Evolutionary conservation across 2,329 filamentous ascomycete species (phyloP).

Genomic region (Pezicula radicicola): DNA sequence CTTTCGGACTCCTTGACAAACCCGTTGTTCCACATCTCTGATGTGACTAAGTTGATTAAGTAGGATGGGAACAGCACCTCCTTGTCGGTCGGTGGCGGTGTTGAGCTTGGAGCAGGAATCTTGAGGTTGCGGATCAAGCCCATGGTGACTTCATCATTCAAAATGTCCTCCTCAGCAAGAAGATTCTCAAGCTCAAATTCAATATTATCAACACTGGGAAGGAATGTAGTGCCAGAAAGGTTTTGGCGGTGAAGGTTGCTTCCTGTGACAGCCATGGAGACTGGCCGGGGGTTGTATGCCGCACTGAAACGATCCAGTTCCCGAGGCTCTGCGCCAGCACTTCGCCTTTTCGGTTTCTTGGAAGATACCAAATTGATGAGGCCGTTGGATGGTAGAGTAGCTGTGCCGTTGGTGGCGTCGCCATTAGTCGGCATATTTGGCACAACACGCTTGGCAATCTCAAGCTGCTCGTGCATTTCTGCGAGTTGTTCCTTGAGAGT

Average conservation of each 20-base stretch:
- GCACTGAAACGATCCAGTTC: constrained; percentile 87
- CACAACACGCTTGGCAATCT: constrained; percentile 68
- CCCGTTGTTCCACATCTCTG: constrained; percentile 99
- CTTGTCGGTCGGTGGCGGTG: constrained; percentile 91
- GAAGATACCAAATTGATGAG: constrained; percentile 96
- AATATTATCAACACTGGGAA: constrained; percentile 81
- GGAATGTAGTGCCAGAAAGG: constrained; percentile 72
- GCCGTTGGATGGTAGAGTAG: constrained; percentile 59
- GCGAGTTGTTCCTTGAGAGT: constrained; percentile 83
- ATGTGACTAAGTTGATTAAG: constrained; percentile 97
- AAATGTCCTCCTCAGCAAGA: constrained; percentile 88
- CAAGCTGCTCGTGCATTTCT: constrained; percentile 89
- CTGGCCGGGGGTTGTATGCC: constrained; percentile 89
- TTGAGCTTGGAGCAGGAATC: constrained; percentile 85
- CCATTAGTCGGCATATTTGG: constrained; percentile 66
- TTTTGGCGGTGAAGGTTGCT: constrained; percentile 64
- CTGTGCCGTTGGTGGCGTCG: constrained; percentile 63
- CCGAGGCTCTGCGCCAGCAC: constrained; percentile 81
- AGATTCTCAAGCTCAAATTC: constrained; percentile 93
- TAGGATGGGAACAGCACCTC: constrained; percentile 98
- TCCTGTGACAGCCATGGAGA: constrained; percentile 86
- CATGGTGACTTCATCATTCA: constrained; percentile 97
- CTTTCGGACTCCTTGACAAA: constrained; percentile 99
- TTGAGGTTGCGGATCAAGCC: constrained; percentile 95
- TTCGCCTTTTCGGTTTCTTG: constrained; percentile 95